phyloP scores from a whole-genome alignment of 108 stramenopile genomes.

The Conticribra guillardii region DNA sequence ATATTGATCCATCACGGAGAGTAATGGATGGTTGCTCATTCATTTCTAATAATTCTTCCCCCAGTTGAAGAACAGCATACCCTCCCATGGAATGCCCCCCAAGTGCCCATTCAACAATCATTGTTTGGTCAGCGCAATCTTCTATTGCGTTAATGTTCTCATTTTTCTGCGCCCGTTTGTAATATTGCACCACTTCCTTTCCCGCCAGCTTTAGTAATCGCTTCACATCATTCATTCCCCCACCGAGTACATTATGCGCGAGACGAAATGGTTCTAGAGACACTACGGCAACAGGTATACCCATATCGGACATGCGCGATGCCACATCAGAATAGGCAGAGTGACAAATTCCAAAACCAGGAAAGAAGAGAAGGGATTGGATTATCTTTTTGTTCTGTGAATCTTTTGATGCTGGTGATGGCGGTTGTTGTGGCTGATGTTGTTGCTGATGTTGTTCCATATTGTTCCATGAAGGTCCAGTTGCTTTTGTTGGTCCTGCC shows the following conservation, averaged over 20 bases:
- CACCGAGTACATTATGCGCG: slow-evolving; percentile 29
- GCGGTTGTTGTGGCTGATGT: too few species aligned
- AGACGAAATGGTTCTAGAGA: slow-evolving; percentile 38
- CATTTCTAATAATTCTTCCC: slow-evolving; percentile 12
- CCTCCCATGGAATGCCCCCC: slow-evolving; percentile 45
- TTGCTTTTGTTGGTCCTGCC: neutral
- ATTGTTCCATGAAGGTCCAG: too few species aligned
- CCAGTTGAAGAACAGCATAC: slow-evolving; percentile 30
- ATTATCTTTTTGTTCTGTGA: slow-evolving; percentile 1
- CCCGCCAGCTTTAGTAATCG: slow-evolving; percentile 24
- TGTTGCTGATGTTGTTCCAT: too few species aligned
- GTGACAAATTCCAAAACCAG: slow-evolving; percentile 35
- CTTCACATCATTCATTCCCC: slow-evolving; percentile 29
- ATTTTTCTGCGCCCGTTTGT: slow-evolving; percentile 7
- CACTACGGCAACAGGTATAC: slow-evolving; percentile 31
- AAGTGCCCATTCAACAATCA: slow-evolving; percentile 31
- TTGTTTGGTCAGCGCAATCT: neutral
- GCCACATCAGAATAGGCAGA: slow-evolving; percentile 34
- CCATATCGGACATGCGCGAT: slow-evolving; percentile 29
- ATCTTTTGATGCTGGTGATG: neutral
- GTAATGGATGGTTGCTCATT: slow-evolving; percentile 7
- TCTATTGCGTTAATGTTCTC: neutral
- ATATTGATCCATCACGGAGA: slow-evolving; percentile 30
- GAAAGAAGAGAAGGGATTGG: slow-evolving; percentile 37
- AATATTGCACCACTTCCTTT: slow-evolving; percentile 20